Base-by-base conservation (phyloP, 805 yeast species). In the Diddensiella santjacobensis region DNA sequence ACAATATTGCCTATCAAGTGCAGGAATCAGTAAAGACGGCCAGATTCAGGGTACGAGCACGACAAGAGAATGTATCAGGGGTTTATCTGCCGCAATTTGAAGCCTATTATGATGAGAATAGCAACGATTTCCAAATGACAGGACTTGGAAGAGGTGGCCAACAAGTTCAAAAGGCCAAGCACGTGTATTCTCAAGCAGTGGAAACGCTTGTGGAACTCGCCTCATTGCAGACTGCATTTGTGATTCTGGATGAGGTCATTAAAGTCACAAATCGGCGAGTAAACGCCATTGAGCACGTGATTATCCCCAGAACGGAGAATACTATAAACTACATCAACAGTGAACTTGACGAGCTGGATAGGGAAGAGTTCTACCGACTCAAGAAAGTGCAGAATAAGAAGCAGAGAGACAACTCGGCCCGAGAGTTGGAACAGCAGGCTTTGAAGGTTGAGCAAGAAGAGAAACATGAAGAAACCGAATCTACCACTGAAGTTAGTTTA, bases 61-160 rank as follows among this genome's bases (percentile, higher is more conserved):
- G 84, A 59, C 96, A 90, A 66, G 99, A 91, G 65, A 91, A 91
- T 69, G 98, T 91, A 38, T 83, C 95, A 54, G 99, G 99, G 70
- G 99, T 91, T 33, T 81, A 83, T 61, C 75, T 91, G 61, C 98
- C 99, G 20, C 88, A 90, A 52, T 93, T 91, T 59, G 96, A 90
- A 61, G 80, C 90, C 22, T 84, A 78, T 57, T 79, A 88, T 52
- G 86, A 89, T 62, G 88, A 86, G 54, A 80, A 81, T 8, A 86
- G 87, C 65, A 91, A 91, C 62, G 99, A 93, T 64, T 91, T 91
- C 75, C 87, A 87, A 67, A 74, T 91, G 80, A 91, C 98, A 3
- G 99, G 99, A 59, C 75, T 91, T 57, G 99, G 99, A 44, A 79
- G 97, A 67, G 99, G 99, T 70, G 98, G 99, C 55, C 98, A 91